Base-by-base conservation (phyloP, 2,329 filamentous ascomycete species). In the Magnaporthiopsis poae region DNA sequence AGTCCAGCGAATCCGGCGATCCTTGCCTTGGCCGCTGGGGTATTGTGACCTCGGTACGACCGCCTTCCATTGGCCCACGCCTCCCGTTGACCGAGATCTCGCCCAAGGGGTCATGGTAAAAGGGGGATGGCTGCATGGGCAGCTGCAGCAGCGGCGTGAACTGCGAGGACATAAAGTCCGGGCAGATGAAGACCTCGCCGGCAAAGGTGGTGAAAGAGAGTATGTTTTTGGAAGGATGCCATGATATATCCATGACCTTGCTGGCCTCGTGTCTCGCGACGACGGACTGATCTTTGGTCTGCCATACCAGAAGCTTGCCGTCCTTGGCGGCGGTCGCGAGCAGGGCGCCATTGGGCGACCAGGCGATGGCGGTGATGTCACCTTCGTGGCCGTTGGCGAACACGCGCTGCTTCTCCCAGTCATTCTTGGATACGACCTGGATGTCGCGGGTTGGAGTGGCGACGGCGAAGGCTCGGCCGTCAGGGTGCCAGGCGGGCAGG, bases 301-400 rank as follows among this genome's bases (percentile, higher is more conserved):
- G 92, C 95, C 96, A 99, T 2, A 99, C 80, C 33, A 90, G 75
- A 4, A 96, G 78, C 74, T 87, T 91, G 71, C 85, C 84, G 72
- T 90, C 88, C 71, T 86, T 86, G 69, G 81, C 86, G 21, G 88
- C 87, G 25, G 86, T 87, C 12, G 88, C 92, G 29, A 99, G 81
- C 72, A 99, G 82, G 1, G 93, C 91, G 59, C 95, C 95, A 74
- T 99, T 99, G 1, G 92, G 92, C 18, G 94, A 96, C 95, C 95
- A 99, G 52, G 90, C 88, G 52, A 96, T 79, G 9, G 93, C 90
- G 0, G 92, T 96, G 67, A 99, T 89, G 70, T 96, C 90, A 25
- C 88, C 89, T 60, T 87, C 87, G 74, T 98, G 95, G 0, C 90
- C 92, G 36, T 88, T 87, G 18, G 87, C 80, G 74, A 99, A 99